Base-by-base conservation (phyloP, 2,329 filamentous ascomycete genomes). In the Trichoderma koningii region DNA sequence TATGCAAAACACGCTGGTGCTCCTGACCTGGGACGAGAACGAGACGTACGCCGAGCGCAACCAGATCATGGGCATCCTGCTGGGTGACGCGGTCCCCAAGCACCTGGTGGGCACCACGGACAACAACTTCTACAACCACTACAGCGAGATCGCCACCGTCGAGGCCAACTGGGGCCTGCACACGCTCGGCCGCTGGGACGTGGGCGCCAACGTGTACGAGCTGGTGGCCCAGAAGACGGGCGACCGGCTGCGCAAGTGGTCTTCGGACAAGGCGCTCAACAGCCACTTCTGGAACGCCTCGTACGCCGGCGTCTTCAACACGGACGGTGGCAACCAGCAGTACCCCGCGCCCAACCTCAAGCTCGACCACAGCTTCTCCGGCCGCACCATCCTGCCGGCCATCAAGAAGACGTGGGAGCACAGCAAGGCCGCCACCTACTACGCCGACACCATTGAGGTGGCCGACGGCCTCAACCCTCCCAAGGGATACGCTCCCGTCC, bases 1-100 rank as follows among this genome's bases (percentile, higher is more conserved):
- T 76, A 90, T 89, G 85, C 79, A 90, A 56, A 86, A 90, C 72
- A 93, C 90, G 0, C 83, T 95, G 1, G 83, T 95, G 10, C 79
- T 94, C 5, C 76, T 95, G 66, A 93, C 87, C 10, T 95, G 92
- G 72, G 92, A 95, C 69, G 92, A 95, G 78, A 90, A 88, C 74
- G 85, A 89, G 70, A 87, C 84, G 10, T 92, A 93, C 76, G 76
- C 80, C 6, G 77, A 80, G 28, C 83, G 85, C 70, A 95, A 95
- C 82, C 82, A 82, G 47, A 83, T 95, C 60, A 84, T 91, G 66
- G 85, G 81, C 68, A 82, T 95, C 69, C 83, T 95, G 0, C 79
- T 95, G 3, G 92, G 91, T 17, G 90, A 90, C 66, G 88, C 87
- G n/a, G 77, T 96, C 2, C 89, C 90, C 12, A 60, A 79, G 5